Conservation (phyloP, 768 basidiomycete species). For the Exsudoporus frostii region DNA sequence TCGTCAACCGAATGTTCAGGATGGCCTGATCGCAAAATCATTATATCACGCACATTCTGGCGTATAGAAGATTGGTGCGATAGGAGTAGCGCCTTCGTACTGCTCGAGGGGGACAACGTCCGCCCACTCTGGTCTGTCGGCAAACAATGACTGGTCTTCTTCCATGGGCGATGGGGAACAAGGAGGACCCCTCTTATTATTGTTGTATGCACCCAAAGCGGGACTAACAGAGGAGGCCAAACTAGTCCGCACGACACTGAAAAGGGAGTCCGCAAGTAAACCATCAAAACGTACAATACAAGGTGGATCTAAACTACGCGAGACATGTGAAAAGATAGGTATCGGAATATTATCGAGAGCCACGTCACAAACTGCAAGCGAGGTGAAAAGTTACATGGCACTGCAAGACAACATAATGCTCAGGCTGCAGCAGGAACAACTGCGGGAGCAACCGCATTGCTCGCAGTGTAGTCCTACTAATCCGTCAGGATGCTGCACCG, state of each 20-base stretch:
- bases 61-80: conserved; percentile 92
- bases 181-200: background rate
- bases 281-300: conserved; percentile 23
- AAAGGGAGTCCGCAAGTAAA: conserved; percentile 1
- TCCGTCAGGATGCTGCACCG: background rate
- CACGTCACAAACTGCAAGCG: conserved; percentile 5
- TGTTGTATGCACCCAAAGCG: background rate
- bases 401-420: conserved; percentile 4
- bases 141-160: conserved; percentile 40
- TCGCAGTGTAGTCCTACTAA: conserved; percentile 64
- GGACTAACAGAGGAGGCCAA: background rate
- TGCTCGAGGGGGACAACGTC: conserved; percentile 81
- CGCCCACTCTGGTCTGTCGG: conserved; percentile 69
- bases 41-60: conserved; percentile 66
- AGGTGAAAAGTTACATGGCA: conserved; percentile 1
- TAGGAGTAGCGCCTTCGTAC: conserved; percentile 70
- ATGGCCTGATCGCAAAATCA: background rate
- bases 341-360: conserved; percentile 18
- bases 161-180: conserved; percentile 4
- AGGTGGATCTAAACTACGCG: conserved; percentile 18
- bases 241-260: background rate
- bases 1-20: conserved; percentile 5
- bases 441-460: conserved; percentile 43
- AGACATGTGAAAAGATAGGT: conserved; percentile 16
- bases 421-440: conserved; percentile 41